Percentiles rank a stretch among this genome's conserved stretches.
Conservation (phyloP, 2,329 filamentous ascomycete genomes). For the Colletotrichum australisinense region DNA sequence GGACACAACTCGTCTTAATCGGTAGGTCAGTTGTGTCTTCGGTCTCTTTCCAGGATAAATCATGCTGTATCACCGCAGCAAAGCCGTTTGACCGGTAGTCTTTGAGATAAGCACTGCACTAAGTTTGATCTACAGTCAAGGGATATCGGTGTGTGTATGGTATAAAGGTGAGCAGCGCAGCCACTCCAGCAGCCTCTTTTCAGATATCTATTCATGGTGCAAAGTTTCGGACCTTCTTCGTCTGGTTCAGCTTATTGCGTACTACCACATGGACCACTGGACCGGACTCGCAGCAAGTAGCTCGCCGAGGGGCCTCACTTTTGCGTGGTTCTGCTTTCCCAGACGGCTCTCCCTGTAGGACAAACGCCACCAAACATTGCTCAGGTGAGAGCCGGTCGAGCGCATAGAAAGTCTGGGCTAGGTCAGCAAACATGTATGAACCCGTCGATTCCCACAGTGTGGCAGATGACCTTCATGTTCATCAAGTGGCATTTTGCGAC, state of each 20-base stretch:
- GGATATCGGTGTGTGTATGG: not conserved
- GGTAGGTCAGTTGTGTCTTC: not conserved
- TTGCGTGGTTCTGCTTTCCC: not conserved
- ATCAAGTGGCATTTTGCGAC: not conserved
- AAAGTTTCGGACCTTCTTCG: not conserved
- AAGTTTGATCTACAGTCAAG: not conserved
- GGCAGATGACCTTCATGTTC: not conserved
- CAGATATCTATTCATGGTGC: not conserved
- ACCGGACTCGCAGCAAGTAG: not conserved
- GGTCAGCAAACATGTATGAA: not conserved
- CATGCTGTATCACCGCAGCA: not conserved
- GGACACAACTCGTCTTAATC: not conserved
- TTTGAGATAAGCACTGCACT: not conserved
- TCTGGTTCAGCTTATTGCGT: not conserved
- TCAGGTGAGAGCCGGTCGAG: not conserved
- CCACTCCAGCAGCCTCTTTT: not conserved
- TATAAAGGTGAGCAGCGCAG: not conserved
- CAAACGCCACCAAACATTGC: not conserved
- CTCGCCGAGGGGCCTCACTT: not conserved
- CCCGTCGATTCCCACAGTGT: not conserved
- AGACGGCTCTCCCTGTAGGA: not conserved
- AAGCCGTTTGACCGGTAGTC: not conserved
- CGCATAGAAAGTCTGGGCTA: not conserved
- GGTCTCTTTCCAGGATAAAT: no score
- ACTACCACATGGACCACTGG: not conserved